phyloP scores from a whole-genome alignment of 2,329 filamentous ascomycete species.

The Cadophora luteo-olivacea region DNA sequence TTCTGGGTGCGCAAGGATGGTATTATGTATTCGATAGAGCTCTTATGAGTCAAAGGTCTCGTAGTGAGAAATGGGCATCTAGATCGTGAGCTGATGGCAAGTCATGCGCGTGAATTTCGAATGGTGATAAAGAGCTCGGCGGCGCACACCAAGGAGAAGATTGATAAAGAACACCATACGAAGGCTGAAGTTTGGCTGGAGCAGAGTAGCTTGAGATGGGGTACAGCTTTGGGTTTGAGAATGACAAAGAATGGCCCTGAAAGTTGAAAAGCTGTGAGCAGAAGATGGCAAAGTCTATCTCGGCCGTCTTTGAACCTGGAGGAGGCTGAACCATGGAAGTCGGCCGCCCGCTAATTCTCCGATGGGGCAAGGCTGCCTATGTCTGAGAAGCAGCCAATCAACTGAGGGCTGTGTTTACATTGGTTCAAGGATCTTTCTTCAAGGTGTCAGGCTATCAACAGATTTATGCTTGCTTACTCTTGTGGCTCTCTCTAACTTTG shows the following conservation, averaged over 20 bases:
- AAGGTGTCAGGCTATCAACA: no score
- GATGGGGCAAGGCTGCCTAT: constrained; percentile 15
- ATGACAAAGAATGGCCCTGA: background rate
- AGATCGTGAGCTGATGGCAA: constrained; percentile 30
- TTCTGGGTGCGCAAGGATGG: background rate
- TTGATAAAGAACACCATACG: constrained; percentile 22
- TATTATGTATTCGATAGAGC: background rate
- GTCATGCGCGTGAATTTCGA: constrained; percentile 33
- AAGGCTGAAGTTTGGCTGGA: background rate
- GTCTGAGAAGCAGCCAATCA: constrained; percentile 1
- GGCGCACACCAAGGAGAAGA: constrained; percentile 19
- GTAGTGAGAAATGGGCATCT: constrained; percentile 30
- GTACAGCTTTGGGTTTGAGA: background rate
- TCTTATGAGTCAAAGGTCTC: constrained; percentile 3
- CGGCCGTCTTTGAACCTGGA: constrained; percentile 16
- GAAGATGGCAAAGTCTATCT: constrained; percentile 11
- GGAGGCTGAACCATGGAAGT: constrained; percentile 13
- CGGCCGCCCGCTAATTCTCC: constrained; percentile 12
- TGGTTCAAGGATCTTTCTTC: background rate
- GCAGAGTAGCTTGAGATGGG: background rate
- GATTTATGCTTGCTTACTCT: no score
- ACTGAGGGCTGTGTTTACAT: background rate
- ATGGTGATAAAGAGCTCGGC: constrained; percentile 22
- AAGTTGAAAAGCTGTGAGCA: background rate
- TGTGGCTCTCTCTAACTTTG: no score